Percentiles rank a stretch among this genome's conserved stretches.
phyloP scores from a whole-genome alignment of 768 basidiomycete genomes.

The Phallus indusiatus region DNA sequence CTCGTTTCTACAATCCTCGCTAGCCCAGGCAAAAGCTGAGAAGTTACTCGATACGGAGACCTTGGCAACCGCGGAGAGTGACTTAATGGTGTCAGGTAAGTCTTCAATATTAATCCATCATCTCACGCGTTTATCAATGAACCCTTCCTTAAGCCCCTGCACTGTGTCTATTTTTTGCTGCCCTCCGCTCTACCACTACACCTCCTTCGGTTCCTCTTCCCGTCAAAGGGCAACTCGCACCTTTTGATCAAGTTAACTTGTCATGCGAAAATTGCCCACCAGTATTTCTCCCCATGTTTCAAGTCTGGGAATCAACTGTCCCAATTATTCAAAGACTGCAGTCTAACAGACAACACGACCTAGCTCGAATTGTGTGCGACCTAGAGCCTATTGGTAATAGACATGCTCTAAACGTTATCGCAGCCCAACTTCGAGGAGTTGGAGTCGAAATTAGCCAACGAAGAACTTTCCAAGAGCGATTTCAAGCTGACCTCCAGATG shows the following conservation, averaged over 20 bases:
- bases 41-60: constrained; percentile 61
- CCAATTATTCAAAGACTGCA: constrained; percentile 50
- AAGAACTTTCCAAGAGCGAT: constrained; percentile 75
- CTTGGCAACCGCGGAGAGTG: constrained; percentile 67
- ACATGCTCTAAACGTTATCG: constrained; percentile 43
- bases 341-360: constrained; percentile 68
- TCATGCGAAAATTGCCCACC: constrained; percentile 62
- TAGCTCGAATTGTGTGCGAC: constrained; percentile 70
- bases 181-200: constrained; percentile 60
- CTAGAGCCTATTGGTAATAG: constrained; percentile 41
- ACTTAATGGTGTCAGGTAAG: constrained; percentile 80
- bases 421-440: constrained; percentile 75
- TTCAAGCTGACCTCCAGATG: constrained; percentile 64
- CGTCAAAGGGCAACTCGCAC: constrained; percentile 26
- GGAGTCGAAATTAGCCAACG: constrained; percentile 83
- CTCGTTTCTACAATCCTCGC: constrained; percentile 68
- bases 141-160: constrained; percentile 54
- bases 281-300: constrained; percentile 56
- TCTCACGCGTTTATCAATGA: background rate
- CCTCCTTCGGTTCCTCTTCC: constrained; percentile 81
- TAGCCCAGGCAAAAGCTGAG: constrained; percentile 68
- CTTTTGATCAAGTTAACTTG: constrained; percentile 35
- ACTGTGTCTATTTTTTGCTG: constrained; percentile 77
- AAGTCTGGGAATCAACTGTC: constrained; percentile 63
- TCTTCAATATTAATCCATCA: background rate